Base-by-base conservation (phyloP, 345 rosid species). In the Citrus trifoliata region DNA sequence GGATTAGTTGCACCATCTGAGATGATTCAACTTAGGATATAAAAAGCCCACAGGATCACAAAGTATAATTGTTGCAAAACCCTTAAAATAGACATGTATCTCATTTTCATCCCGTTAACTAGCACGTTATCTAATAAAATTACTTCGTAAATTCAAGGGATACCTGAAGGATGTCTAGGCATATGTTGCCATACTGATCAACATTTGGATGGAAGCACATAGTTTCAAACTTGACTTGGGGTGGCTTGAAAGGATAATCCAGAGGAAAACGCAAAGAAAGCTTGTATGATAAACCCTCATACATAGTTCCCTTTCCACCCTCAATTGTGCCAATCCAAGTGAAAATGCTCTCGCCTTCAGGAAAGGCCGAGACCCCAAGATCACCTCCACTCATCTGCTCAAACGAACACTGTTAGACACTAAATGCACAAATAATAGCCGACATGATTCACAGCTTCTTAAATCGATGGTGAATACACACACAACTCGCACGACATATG, bases 101-200 rank as follows among this genome's bases (percentile, higher is more conserved):
- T 65, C 25, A 64, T 48, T 46, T 33, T 10, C 32, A 13, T 48
- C 10, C 32, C 7, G 63, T 65, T 65, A 33, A 63, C 7, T 28
- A 6, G 40, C 61, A 46, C 71, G 33, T 14, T 28, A 27, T 61
- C 37, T 30, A 51, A n/a, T 21, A 4, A 19, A 24, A n/a, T 10
- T 6, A 32, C 58, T 60, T 4, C 35, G 6, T 14, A 48, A 46
- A 28, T 59, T 58, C 42, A 18, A 58, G 30, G 1, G 19, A 70
- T 87, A 90, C 94, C 94, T 89, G 91, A 83, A 90, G 94, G 66
- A 90, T 89, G 87, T 90, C 94, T 18, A 90, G 85, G 87, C 94
- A 90, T 60, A 89, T 90, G 76, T 89, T 90, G 76, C 94, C 94
- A 74, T 75, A 84, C 59, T 85, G 86, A 79, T 90, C 94, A 0